Evolutionary conservation across 148 eudicot genomes (phyloP).

Genomic region (Amaranthus palmeri): DNA sequence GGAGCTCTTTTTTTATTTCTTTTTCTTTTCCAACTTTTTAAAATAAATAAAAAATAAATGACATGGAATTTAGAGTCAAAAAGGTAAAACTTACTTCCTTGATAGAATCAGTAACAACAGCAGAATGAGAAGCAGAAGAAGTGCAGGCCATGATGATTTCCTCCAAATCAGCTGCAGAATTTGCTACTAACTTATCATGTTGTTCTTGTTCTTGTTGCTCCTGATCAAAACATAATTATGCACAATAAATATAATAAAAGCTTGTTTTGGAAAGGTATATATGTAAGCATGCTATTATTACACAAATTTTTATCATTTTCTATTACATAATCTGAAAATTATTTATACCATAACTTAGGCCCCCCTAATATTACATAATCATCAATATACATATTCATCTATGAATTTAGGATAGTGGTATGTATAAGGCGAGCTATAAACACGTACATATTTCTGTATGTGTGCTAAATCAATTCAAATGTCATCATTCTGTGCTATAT

Average conservation of each 20-base stretch:
- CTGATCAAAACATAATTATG: neutral
- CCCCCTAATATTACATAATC: too few species aligned
- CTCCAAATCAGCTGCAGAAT: conserved; percentile 92
- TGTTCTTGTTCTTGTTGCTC: conserved; percentile 41
- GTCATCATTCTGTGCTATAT: too few species aligned
- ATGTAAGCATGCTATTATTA: conserved; percentile 29
- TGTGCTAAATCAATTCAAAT: too few species aligned
- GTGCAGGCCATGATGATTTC: conserved; percentile 93
- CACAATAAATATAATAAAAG: neutral
- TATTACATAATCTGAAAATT: neutral
- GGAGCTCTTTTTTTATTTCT: too few species aligned
- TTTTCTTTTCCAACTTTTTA: too few species aligned
- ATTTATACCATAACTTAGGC: too few species aligned
- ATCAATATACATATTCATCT: too few species aligned
- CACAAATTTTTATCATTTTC: conserved; percentile 38
- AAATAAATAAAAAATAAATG: neutral
- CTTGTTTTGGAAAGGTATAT: conserved; percentile 7
- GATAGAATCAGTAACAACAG: conserved; percentile 31
- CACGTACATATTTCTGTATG: too few species aligned
- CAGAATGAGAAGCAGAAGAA: conserved; percentile 31
- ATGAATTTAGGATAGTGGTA: too few species aligned
- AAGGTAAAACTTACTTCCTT: conserved; percentile 51
- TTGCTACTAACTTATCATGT: conserved; percentile 68
- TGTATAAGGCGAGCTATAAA: too few species aligned
- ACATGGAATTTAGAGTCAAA: conserved; percentile 48